Percentiles rank a stretch among this genome's conserved stretches.
These are phyloP conservation scores for Vitis hybrid DNA, from an alignment of 177 flowering plant genomes.

Conservation along the genomic window DNA sequence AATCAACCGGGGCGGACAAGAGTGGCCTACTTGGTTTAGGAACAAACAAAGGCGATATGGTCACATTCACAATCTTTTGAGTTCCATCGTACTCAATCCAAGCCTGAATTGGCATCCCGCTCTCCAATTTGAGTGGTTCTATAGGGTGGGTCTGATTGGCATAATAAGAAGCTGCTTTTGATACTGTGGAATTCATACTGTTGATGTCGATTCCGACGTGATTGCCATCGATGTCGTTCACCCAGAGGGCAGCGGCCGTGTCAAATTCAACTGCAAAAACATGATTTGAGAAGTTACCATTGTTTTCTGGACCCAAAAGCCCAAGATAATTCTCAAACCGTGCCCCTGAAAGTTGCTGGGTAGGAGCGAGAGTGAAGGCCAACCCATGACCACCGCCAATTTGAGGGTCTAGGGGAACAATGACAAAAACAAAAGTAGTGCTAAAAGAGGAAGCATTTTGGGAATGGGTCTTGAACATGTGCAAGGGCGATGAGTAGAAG, in stretches of 20 bases:
- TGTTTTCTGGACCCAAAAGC: conserved; percentile 19
- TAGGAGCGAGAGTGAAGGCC: conserved; percentile 32
- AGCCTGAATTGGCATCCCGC: conserved; percentile 27
- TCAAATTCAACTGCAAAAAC: conserved; percentile 41
- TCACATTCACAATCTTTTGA: conserved; percentile 15
- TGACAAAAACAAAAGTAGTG: conserved; percentile 34
- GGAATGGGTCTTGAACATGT: no score
- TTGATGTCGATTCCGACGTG: conserved; percentile 42
- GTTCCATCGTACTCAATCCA: conserved; percentile 32
- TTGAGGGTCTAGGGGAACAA: conserved; percentile 3
- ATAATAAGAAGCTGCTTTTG: conserved; percentile 15
- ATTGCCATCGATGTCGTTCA: conserved; percentile 21
- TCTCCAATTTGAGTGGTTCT: conserved; percentile 13
- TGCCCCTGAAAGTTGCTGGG: conserved; percentile 18
- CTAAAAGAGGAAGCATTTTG: conserved; percentile 25
- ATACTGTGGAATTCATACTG: conserved; percentile 7
- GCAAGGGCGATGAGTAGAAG: conserved; percentile 30
- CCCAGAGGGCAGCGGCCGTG: conserved; percentile 22
- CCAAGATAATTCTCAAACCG: conserved; percentile 23
- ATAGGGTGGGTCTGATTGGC: not conserved
- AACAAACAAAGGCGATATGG: conserved; percentile 8
- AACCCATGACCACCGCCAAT: conserved; percentile 32
- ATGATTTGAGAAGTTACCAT: conserved; percentile 19
- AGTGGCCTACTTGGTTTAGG: conserved; percentile 25
- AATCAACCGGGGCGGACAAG: conserved; percentile 10